Conservation (phyloP, 768 basidiomycete genomes). For the Boletus vermiculosoides region DNA sequence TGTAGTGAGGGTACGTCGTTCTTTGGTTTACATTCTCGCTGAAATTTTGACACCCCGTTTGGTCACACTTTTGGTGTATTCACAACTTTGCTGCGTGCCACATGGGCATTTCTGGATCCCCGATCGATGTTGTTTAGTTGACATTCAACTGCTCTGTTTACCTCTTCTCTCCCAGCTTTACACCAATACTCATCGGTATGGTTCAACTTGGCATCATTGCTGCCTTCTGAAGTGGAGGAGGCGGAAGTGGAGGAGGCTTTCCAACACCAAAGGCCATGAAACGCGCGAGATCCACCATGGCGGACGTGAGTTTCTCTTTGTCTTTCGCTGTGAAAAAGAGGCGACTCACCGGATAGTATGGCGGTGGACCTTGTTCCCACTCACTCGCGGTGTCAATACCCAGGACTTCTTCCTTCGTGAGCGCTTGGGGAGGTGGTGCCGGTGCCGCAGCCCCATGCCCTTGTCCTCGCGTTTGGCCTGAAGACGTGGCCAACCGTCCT, state of each 20-base stretch:
- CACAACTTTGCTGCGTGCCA: neutral
- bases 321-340: no score
- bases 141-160: neutral
- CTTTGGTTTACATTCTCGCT: neutral
- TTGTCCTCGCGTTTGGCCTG: neutral
- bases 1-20: neutral
- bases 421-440: neutral
- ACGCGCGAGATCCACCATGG: neutral
- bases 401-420: neutral
- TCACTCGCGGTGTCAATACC: neutral
- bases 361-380: constrained; percentile 1
- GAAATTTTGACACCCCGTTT: neutral
- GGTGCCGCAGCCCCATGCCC: neutral
- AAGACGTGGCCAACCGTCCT: neutral
- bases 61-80: neutral
- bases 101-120: no score
- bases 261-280: neutral
- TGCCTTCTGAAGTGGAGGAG: neutral
- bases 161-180: neutral
- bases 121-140: neutral
- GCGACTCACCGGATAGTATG: constrained; percentile 9
- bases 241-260: neutral
- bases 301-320: neutral
- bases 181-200: neutral
- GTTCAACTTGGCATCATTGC: neutral